Evolutionary conservation across 768 basidiomycete genomes (phyloP).

Genomic region (Xerocomellus amylosporus): DNA sequence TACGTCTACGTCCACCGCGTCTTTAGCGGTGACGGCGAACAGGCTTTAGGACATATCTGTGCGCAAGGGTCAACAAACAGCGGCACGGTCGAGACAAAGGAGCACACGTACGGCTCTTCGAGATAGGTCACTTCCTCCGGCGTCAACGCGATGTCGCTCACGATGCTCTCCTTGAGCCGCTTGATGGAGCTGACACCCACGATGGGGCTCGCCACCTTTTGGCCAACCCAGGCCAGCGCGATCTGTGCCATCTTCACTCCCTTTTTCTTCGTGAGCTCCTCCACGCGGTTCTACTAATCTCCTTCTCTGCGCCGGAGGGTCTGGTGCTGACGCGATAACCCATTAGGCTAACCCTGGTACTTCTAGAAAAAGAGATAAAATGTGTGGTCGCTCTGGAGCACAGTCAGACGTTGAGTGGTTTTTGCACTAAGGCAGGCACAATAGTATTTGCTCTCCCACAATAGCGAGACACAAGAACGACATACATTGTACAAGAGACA

Average conservation of each 20-base stretch:
- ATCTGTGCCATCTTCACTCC: conserved; percentile 45
- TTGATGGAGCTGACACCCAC: conserved; percentile 37
- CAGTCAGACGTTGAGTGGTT: too few species aligned
- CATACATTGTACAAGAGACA: too few species aligned
- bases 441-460: too few species aligned
- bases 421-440: too few species aligned
- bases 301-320: too few species aligned
- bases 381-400: too few species aligned
- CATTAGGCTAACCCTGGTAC: too few species aligned
- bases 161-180: conserved; percentile 31
- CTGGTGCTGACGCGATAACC: too few species aligned
- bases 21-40: conserved; percentile 18
- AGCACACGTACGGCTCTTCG: conserved; percentile 25
- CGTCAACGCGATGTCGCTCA: conserved; percentile 23
- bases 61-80: neutral
- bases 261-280: conserved; percentile 41
- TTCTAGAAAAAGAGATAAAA: too few species aligned
- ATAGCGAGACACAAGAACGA: too few species aligned
- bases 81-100: neutral
- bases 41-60: conserved; percentile 19
- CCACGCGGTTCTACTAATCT: too few species aligned
- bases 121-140: conserved; percentile 32
- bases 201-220: conserved; percentile 45
- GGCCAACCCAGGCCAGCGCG: conserved; percentile 40
- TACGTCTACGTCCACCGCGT: neutral